Conservation (phyloP, 352 stramenopile species). For the Pythium graminicola region DNA sequence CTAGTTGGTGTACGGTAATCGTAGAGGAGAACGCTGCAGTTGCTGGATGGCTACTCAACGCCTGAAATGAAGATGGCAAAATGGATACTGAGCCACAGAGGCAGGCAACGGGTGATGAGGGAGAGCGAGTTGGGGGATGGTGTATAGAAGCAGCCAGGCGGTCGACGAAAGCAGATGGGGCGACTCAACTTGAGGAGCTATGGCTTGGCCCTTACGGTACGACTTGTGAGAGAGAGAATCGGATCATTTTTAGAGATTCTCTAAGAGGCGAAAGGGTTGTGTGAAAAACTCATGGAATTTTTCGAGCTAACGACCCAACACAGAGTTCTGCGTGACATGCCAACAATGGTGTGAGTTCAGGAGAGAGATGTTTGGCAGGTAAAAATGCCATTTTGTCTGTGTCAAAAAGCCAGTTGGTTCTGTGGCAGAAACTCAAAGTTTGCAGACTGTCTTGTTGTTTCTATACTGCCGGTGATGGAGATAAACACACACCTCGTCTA, state of each 20-base stretch:
- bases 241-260: background rate
- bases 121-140: background rate
- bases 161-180: conserved; percentile 6
- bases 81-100: conserved; percentile 17
- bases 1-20: background rate
- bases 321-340: conserved; percentile 1
- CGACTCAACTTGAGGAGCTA: background rate
- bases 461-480: too few species aligned
- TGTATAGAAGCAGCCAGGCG: conserved; percentile 18
- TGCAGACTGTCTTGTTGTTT: background rate
- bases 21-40: conserved; percentile 6
- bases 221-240: conserved; percentile 1
- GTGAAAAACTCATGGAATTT: conserved; percentile 1
- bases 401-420: background rate
- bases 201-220: background rate
- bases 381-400: conserved; percentile 1
- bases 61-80: conserved; percentile 14
- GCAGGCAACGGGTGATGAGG: background rate
- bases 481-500: too few species aligned
- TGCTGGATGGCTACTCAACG: conserved; percentile 13
- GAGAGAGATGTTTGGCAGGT: background rate
- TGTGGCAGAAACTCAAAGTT: background rate
- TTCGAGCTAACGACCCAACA: background rate
- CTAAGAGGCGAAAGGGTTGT: background rate
- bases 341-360: background rate